Evolutionary conservation across 1,139 yeast genomes (phyloP), one percentile per base, ranked within the genome.

Genomic region (Zygosaccharomyces pseudobailii): DNA sequence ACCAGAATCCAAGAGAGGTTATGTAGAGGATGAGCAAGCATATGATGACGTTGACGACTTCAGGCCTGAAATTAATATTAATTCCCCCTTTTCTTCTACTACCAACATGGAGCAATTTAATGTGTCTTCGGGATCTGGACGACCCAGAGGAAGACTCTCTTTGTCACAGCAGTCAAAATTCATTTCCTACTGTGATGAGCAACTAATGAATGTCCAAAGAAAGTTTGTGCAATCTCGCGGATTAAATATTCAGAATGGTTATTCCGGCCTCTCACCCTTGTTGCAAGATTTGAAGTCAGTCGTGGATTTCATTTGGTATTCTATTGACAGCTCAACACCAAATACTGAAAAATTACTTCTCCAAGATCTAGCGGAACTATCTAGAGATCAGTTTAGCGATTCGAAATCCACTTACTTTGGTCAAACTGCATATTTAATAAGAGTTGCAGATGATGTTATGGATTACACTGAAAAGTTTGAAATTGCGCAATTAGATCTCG

Each of bases 381-480:
- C 41, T 19, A 42, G 33, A 30, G 49, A 41, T 3, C 43, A 49
- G 27, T 54, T 60, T 28, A 53, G 55, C 9, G 47, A 45, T 17
- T 51, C 63, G 50, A 33, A 57, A 13, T 54, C 58, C 45, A 62
- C 53, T 50, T 70, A 62, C 21, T 77, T 74, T 59, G 86, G 85
- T 0, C 90, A 83, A 62, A 70, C 72, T 0, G 79, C 80, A 47
- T 84, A 82, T 55, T 66, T 83, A 22, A 70, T 85, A 31, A 75
- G 75, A 49, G 73, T 85, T 4, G 71, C 85, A 49, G 87, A 84
- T 39, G 90, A 84, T 54, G 62, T 84, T 44, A 79, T 82, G 42
- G 92, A 84, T 54, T 84, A 77, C 55, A 49, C 79, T 23, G 71
- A 66, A 24, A 78, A 76, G 58, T 80, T 77, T 51, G 58, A 63